A percentile compares a stretch with the other conserved stretches of the same genome.
Evolutionary conservation across 257 asterid species (phyloP).

Genomic region (Penstemon davidsonii): DNA sequence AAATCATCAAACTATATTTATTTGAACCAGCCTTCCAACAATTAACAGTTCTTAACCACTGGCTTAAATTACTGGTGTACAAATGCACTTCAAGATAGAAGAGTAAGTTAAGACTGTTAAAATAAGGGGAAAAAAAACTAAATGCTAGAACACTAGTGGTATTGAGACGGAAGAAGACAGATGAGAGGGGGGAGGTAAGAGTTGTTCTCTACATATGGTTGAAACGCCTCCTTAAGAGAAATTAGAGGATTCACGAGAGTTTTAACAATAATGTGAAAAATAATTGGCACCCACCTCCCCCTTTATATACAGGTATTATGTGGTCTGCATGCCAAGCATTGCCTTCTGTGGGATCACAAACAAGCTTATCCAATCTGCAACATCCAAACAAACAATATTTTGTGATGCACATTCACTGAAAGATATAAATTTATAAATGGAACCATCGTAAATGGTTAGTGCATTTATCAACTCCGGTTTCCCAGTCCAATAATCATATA

Average conservation of each 20-base stretch:
- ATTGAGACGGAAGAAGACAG: neutral
- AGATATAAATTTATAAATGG: neutral
- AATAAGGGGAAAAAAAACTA: neutral
- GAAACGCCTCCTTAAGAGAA: neutral
- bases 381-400: constrained; percentile 24
- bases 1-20: neutral
- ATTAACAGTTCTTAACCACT: constrained; percentile 2
- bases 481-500: constrained; percentile 24
- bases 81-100: constrained; percentile 16
- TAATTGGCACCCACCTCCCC: constrained; percentile 68
- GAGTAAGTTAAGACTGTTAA: constrained; percentile 5
- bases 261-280: constrained; percentile 20
- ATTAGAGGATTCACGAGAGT: neutral
- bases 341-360: constrained; percentile 75
- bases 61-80: neutral
- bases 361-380: constrained; percentile 73
- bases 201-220: neutral
- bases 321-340: constrained; percentile 99
- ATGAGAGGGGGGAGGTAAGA: neutral
- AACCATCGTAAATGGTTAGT: neutral
- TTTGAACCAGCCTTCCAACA: neutral
- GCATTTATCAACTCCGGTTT: neutral
- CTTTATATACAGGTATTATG: constrained; percentile 79
- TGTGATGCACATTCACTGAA: constrained; percentile 11
- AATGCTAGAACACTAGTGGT: neutral